Evolutionary conservation across 2,329 filamentous ascomycete species (phyloP).

Genomic region (Exophiala oligosperma): DNA sequence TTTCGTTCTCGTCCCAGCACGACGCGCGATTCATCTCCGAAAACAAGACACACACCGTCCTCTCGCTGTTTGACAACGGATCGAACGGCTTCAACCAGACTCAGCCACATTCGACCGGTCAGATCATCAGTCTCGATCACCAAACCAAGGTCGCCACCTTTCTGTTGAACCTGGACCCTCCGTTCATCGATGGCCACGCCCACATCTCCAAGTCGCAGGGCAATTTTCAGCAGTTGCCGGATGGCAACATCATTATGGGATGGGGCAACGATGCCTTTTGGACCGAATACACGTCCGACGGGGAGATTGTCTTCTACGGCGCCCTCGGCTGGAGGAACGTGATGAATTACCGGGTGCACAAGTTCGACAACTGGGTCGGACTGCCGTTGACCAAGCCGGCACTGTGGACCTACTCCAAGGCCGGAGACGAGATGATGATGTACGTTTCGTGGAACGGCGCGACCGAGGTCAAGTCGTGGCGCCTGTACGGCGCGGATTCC

Average conservation of each 20-base stretch:
- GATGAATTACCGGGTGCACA: constrained; percentile 45
- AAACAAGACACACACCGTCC: constrained; percentile 39
- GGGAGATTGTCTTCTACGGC: constrained; percentile 39
- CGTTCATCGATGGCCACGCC: constrained; percentile 22
- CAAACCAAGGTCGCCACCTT: constrained; percentile 37
- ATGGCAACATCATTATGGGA: constrained; percentile 41
- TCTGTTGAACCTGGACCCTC: constrained; percentile 35
- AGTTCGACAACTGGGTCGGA: constrained; percentile 43
- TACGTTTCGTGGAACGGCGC: constrained; percentile 51
- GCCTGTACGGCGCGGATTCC: constrained; percentile 31
- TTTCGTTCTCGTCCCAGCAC: constrained; percentile 46
- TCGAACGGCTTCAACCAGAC: constrained; percentile 43
- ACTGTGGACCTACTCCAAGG: constrained; percentile 40
- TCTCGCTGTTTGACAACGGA: constrained; percentile 45
- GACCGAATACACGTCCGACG: constrained; percentile 38
- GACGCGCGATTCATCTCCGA: constrained; percentile 42
- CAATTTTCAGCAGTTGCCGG: constrained; percentile 40
- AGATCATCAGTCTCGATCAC: constrained; percentile 42
- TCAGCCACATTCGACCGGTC: constrained; percentile 39
- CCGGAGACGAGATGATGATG: constrained; percentile 29
- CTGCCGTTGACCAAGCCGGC: constrained; percentile 43
- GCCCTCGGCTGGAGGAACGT: constrained; percentile 35
- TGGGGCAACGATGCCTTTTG: constrained; percentile 45
- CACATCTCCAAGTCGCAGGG: constrained; percentile 34
- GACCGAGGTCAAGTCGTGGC: constrained; percentile 47